Evolutionary conservation across 306 rosid species (phyloP).

Genomic region (Malus orientalis): DNA sequence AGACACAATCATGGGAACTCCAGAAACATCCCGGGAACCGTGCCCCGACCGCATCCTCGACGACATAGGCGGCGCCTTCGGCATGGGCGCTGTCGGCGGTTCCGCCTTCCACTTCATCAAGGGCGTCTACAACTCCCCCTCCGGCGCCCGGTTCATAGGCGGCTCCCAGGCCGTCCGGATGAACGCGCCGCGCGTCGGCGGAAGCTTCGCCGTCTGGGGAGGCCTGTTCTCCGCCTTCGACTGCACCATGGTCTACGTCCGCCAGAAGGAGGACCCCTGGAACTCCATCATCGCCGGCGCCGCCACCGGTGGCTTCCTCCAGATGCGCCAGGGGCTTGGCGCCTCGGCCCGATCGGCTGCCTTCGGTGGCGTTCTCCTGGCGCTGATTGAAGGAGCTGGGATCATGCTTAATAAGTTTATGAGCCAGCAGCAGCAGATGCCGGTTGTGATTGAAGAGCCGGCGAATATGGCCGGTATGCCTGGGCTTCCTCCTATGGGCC

Average conservation of each 20-base stretch:
- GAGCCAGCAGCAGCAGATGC: slow-evolving; percentile 57
- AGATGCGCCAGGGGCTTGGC: slow-evolving; percentile 63
- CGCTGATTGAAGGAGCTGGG: slow-evolving; percentile 80
- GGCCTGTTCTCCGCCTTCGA: slow-evolving; percentile 83
- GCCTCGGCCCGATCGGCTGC: slow-evolving; percentile 57
- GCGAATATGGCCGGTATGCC: slow-evolving; percentile 28
- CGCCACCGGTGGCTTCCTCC: slow-evolving; percentile 80
- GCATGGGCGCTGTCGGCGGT: slow-evolving; percentile 92
- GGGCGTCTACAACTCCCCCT: slow-evolving; percentile 69
- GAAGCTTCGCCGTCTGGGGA: slow-evolving; percentile 88
- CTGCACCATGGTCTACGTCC: slow-evolving; percentile 70
- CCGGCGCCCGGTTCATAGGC: slow-evolving; percentile 53
- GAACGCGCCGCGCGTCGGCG: slow-evolving; percentile 83
- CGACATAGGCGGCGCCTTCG: slow-evolving; percentile 88
- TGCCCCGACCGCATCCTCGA: slow-evolving; percentile 86
- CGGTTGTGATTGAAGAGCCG: slow-evolving; percentile 51
- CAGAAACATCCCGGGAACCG: slow-evolving; percentile 75
- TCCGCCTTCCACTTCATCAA: slow-evolving; percentile 78
- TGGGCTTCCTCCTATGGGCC: slow-evolving; percentile 24
- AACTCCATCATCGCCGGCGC: slow-evolving; percentile 81
- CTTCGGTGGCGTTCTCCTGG: slow-evolving; percentile 62
- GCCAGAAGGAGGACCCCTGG: slow-evolving; percentile 96
- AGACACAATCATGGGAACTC: slow-evolving; percentile 56
- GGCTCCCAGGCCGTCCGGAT: slow-evolving; percentile 76
- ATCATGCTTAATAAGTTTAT: slow-evolving; percentile 72